Evolutionary conservation across 352 stramenopile species (phyloP), one percentile per base, ranked within the genome.

Genomic region (Phytopythium litorale): DNA sequence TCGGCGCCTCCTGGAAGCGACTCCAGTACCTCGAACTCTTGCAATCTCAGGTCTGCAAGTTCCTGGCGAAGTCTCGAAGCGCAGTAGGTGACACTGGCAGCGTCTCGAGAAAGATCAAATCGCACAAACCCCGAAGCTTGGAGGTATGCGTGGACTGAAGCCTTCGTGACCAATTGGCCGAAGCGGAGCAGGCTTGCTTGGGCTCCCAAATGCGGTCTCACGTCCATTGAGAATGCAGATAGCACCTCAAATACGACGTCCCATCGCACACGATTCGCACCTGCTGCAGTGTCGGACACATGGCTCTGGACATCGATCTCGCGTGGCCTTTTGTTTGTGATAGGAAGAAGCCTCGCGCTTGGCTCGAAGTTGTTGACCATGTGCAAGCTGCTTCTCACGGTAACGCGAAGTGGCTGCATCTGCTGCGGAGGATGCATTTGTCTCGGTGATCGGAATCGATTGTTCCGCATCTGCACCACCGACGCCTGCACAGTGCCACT

Each of bases 1-100:
- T n/a, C 23, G 16, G 18, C 38, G 7, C 55, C 40, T 12, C 19
- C 15, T 51, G 73, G 67, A 55, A 81, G 53, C 7, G 49, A 64
- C 19, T 69, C 63, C 64, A 81, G 66, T 52, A 74, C 71, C 21
- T 48, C 58, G 25, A 30, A 65, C 53, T 81, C 73, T 68, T 68
- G 45, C 21, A 76, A n/a, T 19, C 73, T 60, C 7, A 81, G 58
- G 51, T 78, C 63, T 57, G 60, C 68, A 19, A 72, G 16, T 21
- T 52, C 42, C 32, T 81, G 73, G 25, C 70, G 70, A 64, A 81
- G 57, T 42, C 60, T 58, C 60, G 64, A 35, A 8, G 18, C 51
- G 16, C 51, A 32, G 21, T 28, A 30, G 21, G 32, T 32, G 13
- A 57, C 28, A 0, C n/a, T 13, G 13, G 43, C 28, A 1, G 13